These are phyloP conservation scores for Polytrichum commune DNA, from an alignment of 225 moss, liverwort and hornwort genomes.

Conservation along the genomic window DNA sequence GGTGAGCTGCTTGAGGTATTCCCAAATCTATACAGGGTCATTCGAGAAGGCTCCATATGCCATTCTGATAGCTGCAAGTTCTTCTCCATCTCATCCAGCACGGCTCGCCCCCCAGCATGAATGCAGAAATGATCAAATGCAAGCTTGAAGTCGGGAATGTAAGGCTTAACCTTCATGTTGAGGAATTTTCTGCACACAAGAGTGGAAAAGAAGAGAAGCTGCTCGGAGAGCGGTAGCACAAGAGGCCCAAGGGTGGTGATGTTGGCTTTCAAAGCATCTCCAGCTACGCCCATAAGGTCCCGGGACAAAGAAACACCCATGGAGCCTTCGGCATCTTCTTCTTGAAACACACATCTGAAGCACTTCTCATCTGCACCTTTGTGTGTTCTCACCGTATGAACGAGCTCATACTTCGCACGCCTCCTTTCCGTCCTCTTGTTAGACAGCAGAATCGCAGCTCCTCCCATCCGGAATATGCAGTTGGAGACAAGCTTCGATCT, in stretches of 20 bases:
- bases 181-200: conserved; percentile 39
- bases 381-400: conserved; percentile 53
- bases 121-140: conserved; percentile 56
- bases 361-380: conserved; percentile 60
- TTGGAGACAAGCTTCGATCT: conserved; percentile 58
- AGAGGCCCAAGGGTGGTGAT: conserved; percentile 52
- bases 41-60: conserved; percentile 61
- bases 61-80: conserved; percentile 50
- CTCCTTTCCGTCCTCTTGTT: conserved; percentile 35
- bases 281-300: conserved; percentile 53
- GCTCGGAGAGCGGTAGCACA: conserved; percentile 46
- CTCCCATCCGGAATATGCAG: conserved; percentile 56
- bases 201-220: conserved; percentile 49
- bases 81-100: conserved; percentile 56
- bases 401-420: conserved; percentile 51
- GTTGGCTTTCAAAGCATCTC: conserved; percentile 50
- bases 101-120: conserved; percentile 46
- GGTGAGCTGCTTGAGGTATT: conserved; percentile 55
- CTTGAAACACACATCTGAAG: conserved; percentile 50
- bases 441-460: conserved; percentile 43
- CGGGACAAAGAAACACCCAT: conserved; percentile 53
- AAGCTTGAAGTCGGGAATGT: conserved; percentile 60
- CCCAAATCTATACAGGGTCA: conserved; percentile 55
- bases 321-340: conserved; percentile 41
- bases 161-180: conserved; percentile 48